Conservation (phyloP, 1,139 yeast genomes). For the Suhomyces yuchorum region DNA sequence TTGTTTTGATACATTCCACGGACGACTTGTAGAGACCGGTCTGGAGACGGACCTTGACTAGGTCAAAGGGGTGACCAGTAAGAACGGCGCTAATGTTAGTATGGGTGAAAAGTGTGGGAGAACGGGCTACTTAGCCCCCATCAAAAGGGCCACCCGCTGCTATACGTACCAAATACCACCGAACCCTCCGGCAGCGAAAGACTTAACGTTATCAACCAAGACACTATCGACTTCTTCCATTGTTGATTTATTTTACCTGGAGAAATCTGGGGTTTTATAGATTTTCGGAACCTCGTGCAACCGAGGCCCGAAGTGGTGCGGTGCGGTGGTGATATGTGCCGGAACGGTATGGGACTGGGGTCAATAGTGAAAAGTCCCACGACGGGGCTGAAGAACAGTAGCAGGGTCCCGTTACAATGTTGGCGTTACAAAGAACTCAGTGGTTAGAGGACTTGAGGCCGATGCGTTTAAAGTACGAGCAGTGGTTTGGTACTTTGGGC, state of each 20-base stretch:
- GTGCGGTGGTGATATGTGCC: conserved; percentile 9
- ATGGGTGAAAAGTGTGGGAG: background rate
- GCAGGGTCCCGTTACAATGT: background rate
- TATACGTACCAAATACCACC: conserved; percentile 48
- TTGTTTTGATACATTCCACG: conserved; percentile 65
- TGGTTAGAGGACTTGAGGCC: background rate
- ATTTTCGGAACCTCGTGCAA: conserved; percentile 7
- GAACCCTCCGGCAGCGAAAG: conserved; percentile 87
- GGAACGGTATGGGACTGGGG: background rate
- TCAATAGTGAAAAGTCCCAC: background rate
- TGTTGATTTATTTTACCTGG: background rate
- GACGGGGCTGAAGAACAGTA: background rate
- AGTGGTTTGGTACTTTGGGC: too few relatives aligned
- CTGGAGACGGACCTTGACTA: conserved; percentile 89
- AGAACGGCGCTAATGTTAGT: conserved; percentile 62
- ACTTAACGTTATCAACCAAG: conserved; percentile 60
- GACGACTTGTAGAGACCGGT: conserved; percentile 67
- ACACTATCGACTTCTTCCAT: conserved; percentile 55
- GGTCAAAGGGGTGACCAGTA: conserved; percentile 95
- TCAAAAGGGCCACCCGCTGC: background rate
- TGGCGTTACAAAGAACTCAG: background rate
- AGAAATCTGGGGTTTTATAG: conserved; percentile 15
- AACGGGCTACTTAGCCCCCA: background rate
- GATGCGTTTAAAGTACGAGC: background rate
- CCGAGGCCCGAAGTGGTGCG: conserved; percentile 11